Evolutionary conservation across 805 yeast genomes (phyloP).

Genomic region (Saccharomycopsis guyanensis): DNA sequence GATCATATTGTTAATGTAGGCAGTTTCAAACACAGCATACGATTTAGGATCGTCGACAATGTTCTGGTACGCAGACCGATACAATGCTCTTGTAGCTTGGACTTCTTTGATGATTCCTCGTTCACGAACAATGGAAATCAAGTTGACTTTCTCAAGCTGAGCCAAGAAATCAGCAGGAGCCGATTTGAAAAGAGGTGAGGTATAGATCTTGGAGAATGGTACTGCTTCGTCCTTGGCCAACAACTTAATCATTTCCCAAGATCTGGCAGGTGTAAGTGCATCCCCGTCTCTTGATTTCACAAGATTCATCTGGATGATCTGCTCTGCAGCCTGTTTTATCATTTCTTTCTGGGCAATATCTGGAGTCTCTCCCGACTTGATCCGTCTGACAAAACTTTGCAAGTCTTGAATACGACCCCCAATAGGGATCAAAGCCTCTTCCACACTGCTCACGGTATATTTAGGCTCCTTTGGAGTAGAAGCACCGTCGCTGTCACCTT

Average conservation of each 20-base stretch:
- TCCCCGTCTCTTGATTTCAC: conserved; percentile 32
- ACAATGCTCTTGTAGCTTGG: conserved; percentile 78
- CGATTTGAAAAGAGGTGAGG: conserved; percentile 52
- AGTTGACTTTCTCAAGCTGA: conserved; percentile 71
- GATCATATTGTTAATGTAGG: conserved; percentile 47
- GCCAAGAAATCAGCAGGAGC: conserved; percentile 49
- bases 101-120: conserved; percentile 67
- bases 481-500: conserved; percentile 21
- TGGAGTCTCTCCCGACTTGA: conserved; percentile 82
- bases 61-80: conserved; percentile 66
- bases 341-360: conserved; percentile 68
- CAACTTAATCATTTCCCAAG: conserved; percentile 72
- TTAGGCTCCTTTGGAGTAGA: background rate
- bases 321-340: conserved; percentile 80
- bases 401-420: conserved; percentile 96
- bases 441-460: conserved; percentile 30
- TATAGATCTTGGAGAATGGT: conserved; percentile 43
- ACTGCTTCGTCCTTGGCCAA: conserved; percentile 45
- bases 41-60: conserved; percentile 51
- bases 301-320: conserved; percentile 72
- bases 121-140: conserved; percentile 63
- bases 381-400: conserved; percentile 82
- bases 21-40: conserved; percentile 55
- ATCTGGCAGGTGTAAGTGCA: conserved; percentile 70
- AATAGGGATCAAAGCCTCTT: conserved; percentile 56